Base-by-base conservation (phyloP, 2,329 filamentous ascomycete species). In the Cadophora gregata region DNA sequence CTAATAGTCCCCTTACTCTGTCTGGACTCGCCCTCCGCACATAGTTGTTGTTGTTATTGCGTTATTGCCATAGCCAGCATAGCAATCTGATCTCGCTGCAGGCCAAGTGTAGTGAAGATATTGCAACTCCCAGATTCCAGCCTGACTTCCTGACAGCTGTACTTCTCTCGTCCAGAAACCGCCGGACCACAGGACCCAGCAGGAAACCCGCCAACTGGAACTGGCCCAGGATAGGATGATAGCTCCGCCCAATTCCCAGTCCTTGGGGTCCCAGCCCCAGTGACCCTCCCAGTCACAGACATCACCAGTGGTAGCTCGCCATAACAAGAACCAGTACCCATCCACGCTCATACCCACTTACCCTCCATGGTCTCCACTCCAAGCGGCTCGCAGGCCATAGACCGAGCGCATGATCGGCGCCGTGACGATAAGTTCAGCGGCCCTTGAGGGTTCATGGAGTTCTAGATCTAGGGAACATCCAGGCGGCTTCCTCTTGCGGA, bases 401-500 rank as follows among this genome's bases (percentile, higher is more conserved):
- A 58, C 55, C 31, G 38, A 45, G 33, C 51, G 31, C 45, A 38
- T 27, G 64, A 66, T 66, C 64, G 64, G 42, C 38, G 33, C 50
- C 31, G 64, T 66, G 64, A 66, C 64, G 64, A 59, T 62, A 62
- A 62, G 64, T 59, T 42, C 64, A 53, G 27, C 48, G 45, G 48
- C 21, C 24, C 42, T 42, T 25, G 58, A 45, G 25, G 62, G 53
- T 14, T n/a, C 38, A 19, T 12, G 55, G 19, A 21, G 59, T 47
- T 48, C 59, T 50, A 55, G 64, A 51, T 38, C 58, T 58, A 48
- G 42, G 29, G 25, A 58, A 24, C 24, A 42, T 24, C 55, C 33
- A 38, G 10, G n/a, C 16, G 10, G 45, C 19, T 36, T n/a, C 27
- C 59, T n/a, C 24, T 61, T 61, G 27, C n/a, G 59, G 59, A 51